A percentile compares a stretch with the other conserved stretches of the same genome.
These are phyloP conservation scores for Erysiphe pisi DNA, from an alignment of 2,329 filamentous ascomycete genomes.

Conservation along the genomic window DNA sequence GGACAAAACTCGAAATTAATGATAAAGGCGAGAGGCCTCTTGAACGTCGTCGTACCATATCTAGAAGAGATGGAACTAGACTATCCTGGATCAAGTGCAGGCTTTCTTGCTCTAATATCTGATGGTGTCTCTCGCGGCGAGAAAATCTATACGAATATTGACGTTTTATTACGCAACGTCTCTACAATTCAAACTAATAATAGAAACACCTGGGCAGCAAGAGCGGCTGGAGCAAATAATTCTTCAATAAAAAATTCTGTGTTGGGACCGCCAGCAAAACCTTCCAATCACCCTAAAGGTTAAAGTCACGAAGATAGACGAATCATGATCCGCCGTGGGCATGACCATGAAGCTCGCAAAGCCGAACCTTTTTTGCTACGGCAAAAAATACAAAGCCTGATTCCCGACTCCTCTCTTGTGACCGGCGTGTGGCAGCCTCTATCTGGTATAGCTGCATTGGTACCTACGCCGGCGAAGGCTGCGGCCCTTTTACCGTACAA, in stretches of 20 bases:
- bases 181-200: not conserved
- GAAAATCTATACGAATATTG: not conserved
- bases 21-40: not conserved
- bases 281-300: not conserved
- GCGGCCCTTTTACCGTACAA: not conserved
- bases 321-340: slow-evolving; percentile 11
- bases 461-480: not conserved
- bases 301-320: slow-evolving; percentile 18
- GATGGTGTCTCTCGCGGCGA: not conserved
- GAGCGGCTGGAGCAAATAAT: not conserved
- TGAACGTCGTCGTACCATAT: not conserved
- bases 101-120: not conserved
- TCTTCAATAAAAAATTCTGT: not conserved
- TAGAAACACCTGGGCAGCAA: not conserved
- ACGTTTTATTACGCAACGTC: not conserved
- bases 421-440: not conserved
- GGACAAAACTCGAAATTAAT: not conserved
- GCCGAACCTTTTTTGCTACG: not conserved
- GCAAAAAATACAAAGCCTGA: not conserved
- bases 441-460: not conserved
- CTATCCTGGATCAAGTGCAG: not conserved
- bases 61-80: not conserved
- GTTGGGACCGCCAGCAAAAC: not conserved
- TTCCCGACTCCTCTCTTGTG: not conserved
- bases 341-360: slow-evolving; percentile 22